Conservation (phyloP, 108 stramenopile genomes). For the Nitzschia sp. region DNA sequence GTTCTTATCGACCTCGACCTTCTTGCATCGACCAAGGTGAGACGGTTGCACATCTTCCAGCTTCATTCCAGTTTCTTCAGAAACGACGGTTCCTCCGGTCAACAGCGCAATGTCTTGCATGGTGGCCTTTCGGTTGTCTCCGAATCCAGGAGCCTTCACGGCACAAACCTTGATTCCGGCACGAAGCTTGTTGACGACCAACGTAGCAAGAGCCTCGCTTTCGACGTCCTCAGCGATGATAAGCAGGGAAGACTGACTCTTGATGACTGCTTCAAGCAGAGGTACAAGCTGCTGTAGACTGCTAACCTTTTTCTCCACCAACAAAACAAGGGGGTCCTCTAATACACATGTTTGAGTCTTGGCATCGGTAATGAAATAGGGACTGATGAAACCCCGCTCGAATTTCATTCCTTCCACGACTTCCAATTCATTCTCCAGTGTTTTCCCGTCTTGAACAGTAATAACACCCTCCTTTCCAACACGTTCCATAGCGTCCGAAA, state of each 20-base stretch:
- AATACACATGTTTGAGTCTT: constrained; percentile 97
- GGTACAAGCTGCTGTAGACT: constrained; percentile 95
- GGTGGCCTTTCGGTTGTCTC: constrained; percentile 99
- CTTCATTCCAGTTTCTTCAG: constrained; percentile 98
- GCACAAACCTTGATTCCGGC: constrained; percentile 99
- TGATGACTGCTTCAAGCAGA: constrained; percentile 93
- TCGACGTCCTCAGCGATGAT: constrained; percentile 99
- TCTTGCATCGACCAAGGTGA: constrained; percentile 93
- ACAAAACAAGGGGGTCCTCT: constrained; percentile 95
- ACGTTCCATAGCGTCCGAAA: constrained; percentile 98
- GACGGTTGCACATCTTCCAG: constrained; percentile 92
- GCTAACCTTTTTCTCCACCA: constrained; percentile 99
- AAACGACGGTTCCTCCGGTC: constrained; percentile 98
- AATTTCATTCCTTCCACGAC: constrained; percentile 99
- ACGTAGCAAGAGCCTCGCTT: constrained; percentile 96
- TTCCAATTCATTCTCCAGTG: constrained; percentile 98
- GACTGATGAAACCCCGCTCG: constrained; percentile 99
- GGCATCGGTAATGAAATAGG: constrained; percentile 98
- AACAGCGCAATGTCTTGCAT: constrained; percentile 99
- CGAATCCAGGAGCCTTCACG: constrained; percentile 99
- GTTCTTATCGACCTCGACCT: constrained; percentile 96
- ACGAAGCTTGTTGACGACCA: constrained; percentile 99
- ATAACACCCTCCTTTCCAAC: constrained; percentile 99
- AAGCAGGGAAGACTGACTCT: constrained; percentile 90
- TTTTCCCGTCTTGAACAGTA: constrained; percentile 99